Evolutionary conservation across 2,329 filamentous ascomycete genomes (phyloP), one percentile per base, ranked within the genome.

Genomic region (Pleomassaria siparia): DNA sequence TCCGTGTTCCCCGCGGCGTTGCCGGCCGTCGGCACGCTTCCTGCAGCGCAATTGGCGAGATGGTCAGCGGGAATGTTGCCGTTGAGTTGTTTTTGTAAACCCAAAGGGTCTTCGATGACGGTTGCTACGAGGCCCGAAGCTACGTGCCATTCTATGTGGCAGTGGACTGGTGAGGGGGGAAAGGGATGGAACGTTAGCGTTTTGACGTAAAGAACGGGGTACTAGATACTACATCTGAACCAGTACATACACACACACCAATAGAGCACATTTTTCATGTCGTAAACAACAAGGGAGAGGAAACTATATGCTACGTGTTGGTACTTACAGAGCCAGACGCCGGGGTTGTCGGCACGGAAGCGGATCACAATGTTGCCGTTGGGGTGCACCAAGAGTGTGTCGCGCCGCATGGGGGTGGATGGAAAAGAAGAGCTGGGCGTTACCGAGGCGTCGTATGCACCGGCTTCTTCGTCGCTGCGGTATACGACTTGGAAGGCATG

Each of bases 1-100:
- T 70, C 66, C 0, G 81, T 84, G 60, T 91, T 90, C 0, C 78
- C 89, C 0, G 88, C 89, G 0, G 89, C 89, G 59, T 94, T 94
- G 3, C 89, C 89, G 2, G 62, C 60, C 0, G 73, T 79, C 0
- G 81, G 76, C 0, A 82, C 68, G 6, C 73, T 71, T 0, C 66
- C 74, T 0, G 75, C 79, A 4, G 72, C 71, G 63, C 88, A 92
- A 3, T 72, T 80, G 6, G 80, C 79, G 33, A 78, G 72, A 58
- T 87, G 83, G 49, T 85, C 77, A 22, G 76, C 64, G 0, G 88
- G 88, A 16, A 95, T 80, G 0, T 70, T 73, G 28, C 86, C 57
- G 0, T 69, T 73, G 30, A 69, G 58, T 20, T 63, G 57, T 49
- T 80, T 68, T 60, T 91, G 87, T 0, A 94, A 63, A 15, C 82